Conservation (phyloP, 257 asterid genomes). For the Lycium barbarum region DNA sequence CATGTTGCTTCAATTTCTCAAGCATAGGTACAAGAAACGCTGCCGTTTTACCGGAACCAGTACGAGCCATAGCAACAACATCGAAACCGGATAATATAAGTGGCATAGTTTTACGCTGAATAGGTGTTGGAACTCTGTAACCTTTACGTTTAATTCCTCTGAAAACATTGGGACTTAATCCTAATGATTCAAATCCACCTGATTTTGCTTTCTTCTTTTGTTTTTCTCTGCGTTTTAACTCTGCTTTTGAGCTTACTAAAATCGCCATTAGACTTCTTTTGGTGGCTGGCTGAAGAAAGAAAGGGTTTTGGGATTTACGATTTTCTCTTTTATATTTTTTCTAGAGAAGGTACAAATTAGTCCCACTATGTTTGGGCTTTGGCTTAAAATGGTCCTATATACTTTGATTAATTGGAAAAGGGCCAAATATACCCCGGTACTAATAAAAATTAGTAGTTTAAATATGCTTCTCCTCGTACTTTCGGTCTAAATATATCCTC, state of each 20-base stretch:
- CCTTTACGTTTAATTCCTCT: constrained; percentile 88
- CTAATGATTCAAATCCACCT: constrained; percentile 88
- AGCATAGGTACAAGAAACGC: constrained; percentile 95
- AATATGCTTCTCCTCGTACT: too few species aligned
- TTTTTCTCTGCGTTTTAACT: constrained; percentile 55
- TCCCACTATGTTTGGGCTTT: too few species aligned
- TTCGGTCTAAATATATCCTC: too few species aligned
- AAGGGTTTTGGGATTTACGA: too few species aligned
- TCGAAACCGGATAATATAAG: constrained; percentile 73
- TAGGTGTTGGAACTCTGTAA: constrained; percentile 90
- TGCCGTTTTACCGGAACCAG: constrained; percentile 97
- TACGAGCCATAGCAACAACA: constrained; percentile 98
- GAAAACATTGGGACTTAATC: constrained; percentile 65
- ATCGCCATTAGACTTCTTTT: constrained; percentile 38
- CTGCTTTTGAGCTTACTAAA: constrained; percentile 65
- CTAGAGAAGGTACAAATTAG: too few species aligned
- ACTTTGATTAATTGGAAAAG: too few species aligned
- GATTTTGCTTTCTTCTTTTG: constrained; percentile 81
- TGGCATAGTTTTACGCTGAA: constrained; percentile 93
- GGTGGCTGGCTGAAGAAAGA: not conserved
- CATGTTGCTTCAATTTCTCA: constrained; percentile 83
- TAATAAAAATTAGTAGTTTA: too few species aligned
- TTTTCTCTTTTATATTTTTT: too few species aligned
- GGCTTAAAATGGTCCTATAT: too few species aligned
- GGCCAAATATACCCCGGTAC: too few species aligned